A percentile compares a stretch with the other conserved stretches of the same genome.
phyloP scores from a whole-genome alignment of 495 filamentous ascomycete species.

The Peziza echinospora region DNA sequence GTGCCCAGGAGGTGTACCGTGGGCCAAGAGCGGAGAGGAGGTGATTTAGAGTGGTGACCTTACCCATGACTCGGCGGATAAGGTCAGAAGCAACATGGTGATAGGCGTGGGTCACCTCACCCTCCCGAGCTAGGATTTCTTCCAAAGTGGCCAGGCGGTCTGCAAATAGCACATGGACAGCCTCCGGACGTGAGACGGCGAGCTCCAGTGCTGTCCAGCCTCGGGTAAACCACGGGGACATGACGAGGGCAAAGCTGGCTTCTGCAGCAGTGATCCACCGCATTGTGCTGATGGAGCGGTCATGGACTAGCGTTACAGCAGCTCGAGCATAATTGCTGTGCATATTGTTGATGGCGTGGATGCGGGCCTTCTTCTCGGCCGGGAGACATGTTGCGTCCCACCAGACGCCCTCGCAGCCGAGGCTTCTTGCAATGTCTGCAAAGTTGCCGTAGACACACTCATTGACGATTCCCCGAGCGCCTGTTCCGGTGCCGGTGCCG shows the following conservation, averaged over 20 bases:
- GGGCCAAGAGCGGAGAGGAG: constrained; percentile 9
- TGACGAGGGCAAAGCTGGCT: constrained; percentile 14
- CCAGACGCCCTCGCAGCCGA: constrained; percentile 17
- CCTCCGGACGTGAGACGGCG: constrained; percentile 7
- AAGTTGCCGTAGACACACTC: constrained; percentile 15
- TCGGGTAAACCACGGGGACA: constrained; percentile 19
- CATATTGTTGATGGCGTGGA: constrained; percentile 8
- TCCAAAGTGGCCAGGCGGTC: constrained; percentile 10
- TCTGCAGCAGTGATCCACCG: constrained; percentile 16
- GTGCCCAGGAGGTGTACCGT: constrained; percentile 15
- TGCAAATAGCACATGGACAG: constrained; percentile 21
- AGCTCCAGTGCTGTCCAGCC: constrained; percentile 21
- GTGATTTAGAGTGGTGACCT: constrained; percentile 8
- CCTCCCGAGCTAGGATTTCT: constrained; percentile 12
- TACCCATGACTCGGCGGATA: constrained; percentile 6
- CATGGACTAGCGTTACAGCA: constrained; percentile 19
- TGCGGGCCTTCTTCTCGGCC: constrained; percentile 7
- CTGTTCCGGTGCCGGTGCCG: constrained; percentile 14
- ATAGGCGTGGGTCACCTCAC: constrained; percentile 1
- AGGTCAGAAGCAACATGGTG: constrained; percentile 4
- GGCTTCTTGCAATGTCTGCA: constrained; percentile 5
- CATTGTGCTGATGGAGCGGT: constrained; percentile 17
- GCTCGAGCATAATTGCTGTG: constrained; percentile 9
- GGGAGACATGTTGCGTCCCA: constrained; percentile 20
- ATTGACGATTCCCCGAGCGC: constrained; percentile 10